These are phyloP conservation scores for Magnaporthales sp. DNA, from an alignment of 2,329 filamentous ascomycete species.

Conservation along the genomic window DNA sequence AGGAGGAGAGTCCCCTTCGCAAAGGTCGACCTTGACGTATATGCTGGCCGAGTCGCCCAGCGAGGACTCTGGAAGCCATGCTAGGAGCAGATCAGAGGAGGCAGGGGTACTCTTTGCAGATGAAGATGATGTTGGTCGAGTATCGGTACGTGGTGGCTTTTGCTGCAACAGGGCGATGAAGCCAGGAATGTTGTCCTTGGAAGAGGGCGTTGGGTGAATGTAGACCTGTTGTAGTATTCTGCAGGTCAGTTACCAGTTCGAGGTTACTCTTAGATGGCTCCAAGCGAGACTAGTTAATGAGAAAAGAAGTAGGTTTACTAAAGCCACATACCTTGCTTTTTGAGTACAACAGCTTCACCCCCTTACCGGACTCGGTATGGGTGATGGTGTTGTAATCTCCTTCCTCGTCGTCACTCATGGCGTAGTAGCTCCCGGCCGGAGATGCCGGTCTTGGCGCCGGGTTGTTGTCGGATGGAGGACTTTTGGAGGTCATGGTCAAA, in stretches of 20 bases:
- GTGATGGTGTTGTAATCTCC: conserved; percentile 91
- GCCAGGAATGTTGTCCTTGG: conserved; percentile 92
- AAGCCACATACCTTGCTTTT: conserved; percentile 77
- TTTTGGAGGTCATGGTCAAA: conserved; percentile 23
- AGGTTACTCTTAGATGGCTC: neutral
- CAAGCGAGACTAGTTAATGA: neutral
- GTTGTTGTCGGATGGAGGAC: conserved; percentile 12
- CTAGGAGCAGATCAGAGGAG: conserved; percentile 71
- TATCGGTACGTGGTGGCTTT: conserved; percentile 43
- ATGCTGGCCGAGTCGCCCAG: conserved; percentile 79
- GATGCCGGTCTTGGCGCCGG: conserved; percentile 42
- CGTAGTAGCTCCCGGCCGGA: conserved; percentile 83
- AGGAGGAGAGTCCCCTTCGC: conserved; percentile 70
- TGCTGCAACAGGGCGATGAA: conserved; percentile 92
- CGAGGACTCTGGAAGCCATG: conserved; percentile 86
- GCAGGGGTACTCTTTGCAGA: conserved; percentile 28
- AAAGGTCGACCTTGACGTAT: conserved; percentile 92
- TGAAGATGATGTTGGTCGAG: conserved; percentile 33
- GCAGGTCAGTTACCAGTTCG: neutral
- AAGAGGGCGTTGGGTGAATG: conserved; percentile 83
- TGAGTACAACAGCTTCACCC: conserved; percentile 88
- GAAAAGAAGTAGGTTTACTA: neutral
- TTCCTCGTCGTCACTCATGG: conserved; percentile 93
- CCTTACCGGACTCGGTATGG: conserved; percentile 64
- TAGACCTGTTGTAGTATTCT: conserved; percentile 60